Conservation (phyloP, 495 filamentous ascomycete genomes). For the Geoglossum glabrum region DNA sequence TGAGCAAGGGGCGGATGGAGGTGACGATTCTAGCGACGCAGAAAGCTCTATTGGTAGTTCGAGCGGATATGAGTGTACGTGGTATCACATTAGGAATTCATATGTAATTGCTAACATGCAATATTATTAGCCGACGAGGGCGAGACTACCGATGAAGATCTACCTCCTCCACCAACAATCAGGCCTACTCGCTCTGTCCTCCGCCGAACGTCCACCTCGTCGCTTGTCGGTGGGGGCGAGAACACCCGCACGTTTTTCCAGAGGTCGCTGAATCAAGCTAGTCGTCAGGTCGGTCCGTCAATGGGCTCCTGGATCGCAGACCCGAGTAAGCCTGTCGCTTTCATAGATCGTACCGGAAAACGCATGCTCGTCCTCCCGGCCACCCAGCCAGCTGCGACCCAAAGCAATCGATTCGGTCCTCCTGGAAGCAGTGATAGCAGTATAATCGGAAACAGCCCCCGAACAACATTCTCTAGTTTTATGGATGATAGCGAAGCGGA, state of each 20-base stretch:
- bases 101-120: neutral
- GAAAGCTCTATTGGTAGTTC: slow-evolving; percentile 35
- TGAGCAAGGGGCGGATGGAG: slow-evolving; percentile 2
- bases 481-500: slow-evolving; percentile 33
- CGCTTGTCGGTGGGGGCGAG: slow-evolving; percentile 31
- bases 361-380: slow-evolving; percentile 48
- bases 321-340: slow-evolving; percentile 49
- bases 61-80: slow-evolving; percentile 68
- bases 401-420: slow-evolving; percentile 3
- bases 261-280: slow-evolving; percentile 22
- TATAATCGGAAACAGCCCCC: slow-evolving; percentile 33
- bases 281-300: slow-evolving; percentile 34
- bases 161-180: slow-evolving; percentile 34
- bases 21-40: slow-evolving; percentile 18
- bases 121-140: slow-evolving; percentile 46
- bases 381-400: slow-evolving; percentile 18
- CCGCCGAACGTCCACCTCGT: slow-evolving; percentile 30
- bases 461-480: slow-evolving; percentile 18
- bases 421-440: slow-evolving; percentile 28
- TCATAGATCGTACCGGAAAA: slow-evolving; percentile 48
- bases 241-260: slow-evolving; percentile 21
- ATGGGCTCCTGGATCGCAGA: slow-evolving; percentile 32
- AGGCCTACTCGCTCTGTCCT: slow-evolving; percentile 35
- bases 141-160: slow-evolving; percentile 70
- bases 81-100: neutral